Conservation (phyloP, 306 rosid species). For the Quercus mongolica region DNA sequence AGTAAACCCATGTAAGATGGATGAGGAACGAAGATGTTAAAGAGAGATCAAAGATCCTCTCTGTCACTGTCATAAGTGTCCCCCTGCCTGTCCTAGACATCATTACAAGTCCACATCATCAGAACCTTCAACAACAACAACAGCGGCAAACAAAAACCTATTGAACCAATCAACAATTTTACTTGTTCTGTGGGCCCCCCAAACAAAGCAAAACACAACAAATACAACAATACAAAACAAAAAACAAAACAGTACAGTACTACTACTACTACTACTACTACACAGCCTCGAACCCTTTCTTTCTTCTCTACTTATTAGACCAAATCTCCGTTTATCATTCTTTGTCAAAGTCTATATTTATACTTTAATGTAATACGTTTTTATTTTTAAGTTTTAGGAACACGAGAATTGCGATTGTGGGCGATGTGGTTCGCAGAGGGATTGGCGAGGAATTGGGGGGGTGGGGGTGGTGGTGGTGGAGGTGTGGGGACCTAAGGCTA, state of each 20-base stretch:
- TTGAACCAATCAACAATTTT: conserved; percentile 10
- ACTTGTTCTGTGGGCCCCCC: conserved; percentile 21
- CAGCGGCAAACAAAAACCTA: background rate
- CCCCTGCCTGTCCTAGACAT: conserved; percentile 53
- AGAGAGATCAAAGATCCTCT: conserved; percentile 22
- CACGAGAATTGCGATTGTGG: conserved; percentile 41
- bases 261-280: too few relatives aligned
- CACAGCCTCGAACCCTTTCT: too few relatives aligned
- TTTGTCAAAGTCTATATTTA: background rate
- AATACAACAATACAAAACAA: conserved; percentile 8
- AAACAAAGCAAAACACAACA: background rate
- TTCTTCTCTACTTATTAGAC: conserved; percentile 22
- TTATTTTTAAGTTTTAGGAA: conserved; percentile 10
- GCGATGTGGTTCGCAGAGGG: conserved; percentile 11
- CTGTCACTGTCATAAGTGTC: conserved; percentile 38
- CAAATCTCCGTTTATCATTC: background rate
- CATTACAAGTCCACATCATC: conserved; percentile 46
- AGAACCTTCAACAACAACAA: conserved; percentile 46
- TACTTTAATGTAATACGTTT: background rate
- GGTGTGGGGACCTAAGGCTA: conserved; percentile 19
- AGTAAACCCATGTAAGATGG: background rate
- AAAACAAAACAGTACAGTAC: conserved; percentile 7
- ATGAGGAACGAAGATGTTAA: background rate
- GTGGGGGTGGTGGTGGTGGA: background rate
- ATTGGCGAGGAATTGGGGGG: conserved; percentile 10